phyloP scores from a whole-genome alignment of 169 alveolate species.

The Babesia microti region DNA sequence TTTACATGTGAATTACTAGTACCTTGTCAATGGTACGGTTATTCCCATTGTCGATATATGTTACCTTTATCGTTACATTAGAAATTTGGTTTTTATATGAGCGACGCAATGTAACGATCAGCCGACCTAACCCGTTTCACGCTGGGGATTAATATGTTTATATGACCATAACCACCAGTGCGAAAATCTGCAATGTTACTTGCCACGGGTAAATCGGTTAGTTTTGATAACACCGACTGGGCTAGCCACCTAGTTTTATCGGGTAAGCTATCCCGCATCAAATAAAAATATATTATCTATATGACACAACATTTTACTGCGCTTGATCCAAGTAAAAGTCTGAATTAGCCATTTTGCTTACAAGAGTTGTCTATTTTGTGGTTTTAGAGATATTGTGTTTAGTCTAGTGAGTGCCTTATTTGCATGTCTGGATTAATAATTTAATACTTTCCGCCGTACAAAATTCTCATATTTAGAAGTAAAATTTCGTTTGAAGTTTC shows the following conservation, averaged over 20 bases:
- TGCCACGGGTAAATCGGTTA: slow-evolving; percentile 56
- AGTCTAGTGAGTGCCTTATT: slow-evolving; percentile 27
- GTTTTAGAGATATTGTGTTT: slow-evolving; percentile 33
- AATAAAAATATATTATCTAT: slow-evolving; percentile 28
- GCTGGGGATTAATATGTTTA: slow-evolving; percentile 44
- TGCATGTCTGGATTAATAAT: slow-evolving; percentile 9
- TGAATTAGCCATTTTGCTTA: not conserved
- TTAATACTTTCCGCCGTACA: slow-evolving; percentile 35
- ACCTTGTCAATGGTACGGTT: not conserved
- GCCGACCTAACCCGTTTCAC: slow-evolving; percentile 36
- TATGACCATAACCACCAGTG: slow-evolving; percentile 61
- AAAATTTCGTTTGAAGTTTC: slow-evolving; percentile 6
- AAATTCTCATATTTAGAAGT: slow-evolving; percentile 22
- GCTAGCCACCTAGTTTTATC: slow-evolving; percentile 46
- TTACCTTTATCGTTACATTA: slow-evolving; percentile 4
- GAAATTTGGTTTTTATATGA: slow-evolving; percentile 21
- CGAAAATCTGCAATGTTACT: slow-evolving; percentile 52
- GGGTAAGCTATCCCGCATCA: slow-evolving; percentile 38
- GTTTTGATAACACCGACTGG: slow-evolving; percentile 51
- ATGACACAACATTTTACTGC: slow-evolving; percentile 24
- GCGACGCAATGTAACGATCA: slow-evolving; percentile 44
- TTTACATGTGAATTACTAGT: too few species aligned
- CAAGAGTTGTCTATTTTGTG: slow-evolving; percentile 21
- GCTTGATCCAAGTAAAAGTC: not conserved
- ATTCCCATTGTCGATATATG: not conserved